phyloP scores from a whole-genome alignment of 768 basidiomycete species.

The Rhodotorula kratochvilovae region DNA sequence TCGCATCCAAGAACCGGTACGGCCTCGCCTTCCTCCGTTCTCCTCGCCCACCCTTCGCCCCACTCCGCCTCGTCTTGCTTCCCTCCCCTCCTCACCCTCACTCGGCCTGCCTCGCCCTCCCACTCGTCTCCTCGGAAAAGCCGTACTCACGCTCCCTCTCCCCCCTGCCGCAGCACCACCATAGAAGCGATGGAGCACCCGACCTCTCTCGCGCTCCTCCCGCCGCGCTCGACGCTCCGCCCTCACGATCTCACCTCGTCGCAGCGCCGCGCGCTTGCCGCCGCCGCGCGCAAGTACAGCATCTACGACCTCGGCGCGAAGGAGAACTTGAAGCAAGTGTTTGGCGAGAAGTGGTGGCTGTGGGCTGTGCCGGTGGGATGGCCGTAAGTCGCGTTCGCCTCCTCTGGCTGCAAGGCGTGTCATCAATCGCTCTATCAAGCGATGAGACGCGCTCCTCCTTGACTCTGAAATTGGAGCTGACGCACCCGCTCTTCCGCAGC shows the following conservation, averaged over 20 bases:
- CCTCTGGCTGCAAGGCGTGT: too few species aligned
- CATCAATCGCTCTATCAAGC: too few species aligned
- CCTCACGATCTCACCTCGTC: slow-evolving; percentile 4
- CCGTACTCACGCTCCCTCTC: not conserved
- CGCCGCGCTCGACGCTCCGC: not conserved
- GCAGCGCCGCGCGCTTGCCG: slow-evolving; percentile 12
- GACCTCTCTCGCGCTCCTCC: not conserved
- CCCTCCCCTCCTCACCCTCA: too few species aligned
- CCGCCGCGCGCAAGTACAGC: slow-evolving; percentile 5
- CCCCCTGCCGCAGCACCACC: not conserved
- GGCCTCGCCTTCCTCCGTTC: not conserved
- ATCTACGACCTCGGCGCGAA: slow-evolving; percentile 28
- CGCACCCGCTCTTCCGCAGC: not conserved
- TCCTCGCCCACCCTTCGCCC: too few species aligned
- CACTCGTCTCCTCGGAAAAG: too few species aligned
- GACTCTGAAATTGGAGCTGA: not conserved
- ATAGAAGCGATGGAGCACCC: slow-evolving; percentile 34
- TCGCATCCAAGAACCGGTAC: slow-evolving; percentile 30
- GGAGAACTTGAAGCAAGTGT: slow-evolving; percentile 22
- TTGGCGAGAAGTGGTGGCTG: slow-evolving; percentile 18
- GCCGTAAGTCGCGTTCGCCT: slow-evolving; percentile 22
- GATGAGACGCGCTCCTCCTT: too few species aligned
- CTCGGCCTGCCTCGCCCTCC: too few species aligned
- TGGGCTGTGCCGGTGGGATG: slow-evolving; percentile 24
- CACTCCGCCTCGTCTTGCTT: too few species aligned